Evolutionary conservation across 176 grass and related monocot species (phyloP).

Genomic region (Guadua angustifolia): DNA sequence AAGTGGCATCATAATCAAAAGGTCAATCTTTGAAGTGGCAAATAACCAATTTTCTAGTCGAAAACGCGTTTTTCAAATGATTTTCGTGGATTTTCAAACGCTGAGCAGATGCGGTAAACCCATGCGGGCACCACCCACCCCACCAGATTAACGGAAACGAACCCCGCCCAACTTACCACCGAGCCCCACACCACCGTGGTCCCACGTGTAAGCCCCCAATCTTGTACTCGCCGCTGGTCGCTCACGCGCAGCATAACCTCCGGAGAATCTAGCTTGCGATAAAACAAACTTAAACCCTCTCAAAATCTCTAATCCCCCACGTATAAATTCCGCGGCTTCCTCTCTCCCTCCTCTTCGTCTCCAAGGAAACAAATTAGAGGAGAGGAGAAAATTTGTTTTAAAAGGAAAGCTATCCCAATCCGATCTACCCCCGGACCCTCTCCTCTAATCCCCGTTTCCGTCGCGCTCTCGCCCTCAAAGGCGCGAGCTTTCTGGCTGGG

Average conservation of each 20-base stretch:
- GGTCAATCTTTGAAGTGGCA: too few relatives aligned
- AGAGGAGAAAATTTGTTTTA: not conserved
- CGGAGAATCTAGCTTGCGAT: not conserved
- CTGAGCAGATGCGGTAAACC: too few relatives aligned
- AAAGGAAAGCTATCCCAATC: slow-evolving; percentile 37
- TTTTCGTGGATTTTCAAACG: too few relatives aligned
- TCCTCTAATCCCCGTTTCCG: too few relatives aligned
- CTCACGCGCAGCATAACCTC: not conserved
- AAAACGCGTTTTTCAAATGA: too few relatives aligned
- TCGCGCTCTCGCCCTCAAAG: too few relatives aligned
- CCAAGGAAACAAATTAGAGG: slow-evolving; percentile 17
- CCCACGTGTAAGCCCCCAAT: not conserved
- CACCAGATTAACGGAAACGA: not conserved
- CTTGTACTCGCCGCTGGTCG: too few relatives aligned
- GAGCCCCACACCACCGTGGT: not conserved
- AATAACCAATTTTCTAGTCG: too few relatives aligned
- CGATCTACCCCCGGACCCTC: not conserved
- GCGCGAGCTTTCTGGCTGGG: too few relatives aligned
- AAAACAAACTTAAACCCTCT: slow-evolving; percentile 4
- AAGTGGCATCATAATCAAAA: too few relatives aligned
- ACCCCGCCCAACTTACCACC: not conserved
- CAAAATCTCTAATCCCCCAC: slow-evolving; percentile 12
- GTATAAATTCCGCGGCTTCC: slow-evolving; percentile 25
- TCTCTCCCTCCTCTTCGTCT: slow-evolving; percentile 22
- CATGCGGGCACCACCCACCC: too few relatives aligned